phyloP scores from a whole-genome alignment of 805 yeast species.

The Metschnikowia shivogae region DNA sequence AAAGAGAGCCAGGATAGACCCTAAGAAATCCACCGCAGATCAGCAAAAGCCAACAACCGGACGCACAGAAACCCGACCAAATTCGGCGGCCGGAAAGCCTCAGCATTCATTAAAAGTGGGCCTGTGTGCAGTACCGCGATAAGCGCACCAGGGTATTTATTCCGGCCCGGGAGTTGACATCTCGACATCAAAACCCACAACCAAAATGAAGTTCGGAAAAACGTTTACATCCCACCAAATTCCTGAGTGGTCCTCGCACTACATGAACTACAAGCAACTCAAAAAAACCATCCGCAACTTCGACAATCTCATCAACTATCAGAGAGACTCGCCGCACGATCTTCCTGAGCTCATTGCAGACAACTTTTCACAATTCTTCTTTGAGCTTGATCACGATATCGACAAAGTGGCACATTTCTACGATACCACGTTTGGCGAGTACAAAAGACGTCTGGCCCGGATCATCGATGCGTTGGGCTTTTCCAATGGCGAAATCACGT shows the following conservation, averaged over 20 bases:
- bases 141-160: not conserved
- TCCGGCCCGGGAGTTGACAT: not conserved
- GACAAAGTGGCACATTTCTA: conserved; percentile 80
- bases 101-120: too few species aligned
- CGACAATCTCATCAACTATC: conserved; percentile 37
- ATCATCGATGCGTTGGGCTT: conserved; percentile 35
- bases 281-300: conserved; percentile 76
- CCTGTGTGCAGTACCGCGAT: conserved; percentile 2
- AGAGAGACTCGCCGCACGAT: conserved; percentile 20
- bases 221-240: conserved; percentile 79
- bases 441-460: conserved; percentile 61
- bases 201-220: conserved; percentile 73
- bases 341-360: conserved; percentile 37
- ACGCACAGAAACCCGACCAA: too few species aligned
- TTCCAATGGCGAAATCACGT: conserved; percentile 20
- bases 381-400: conserved; percentile 71
- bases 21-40: too few species aligned
- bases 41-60: too few species aligned
- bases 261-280: conserved; percentile 80
- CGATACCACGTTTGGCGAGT: conserved; percentile 68
- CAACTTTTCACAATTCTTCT: conserved; percentile 64
- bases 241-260: conserved; percentile 85
- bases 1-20: too few species aligned
- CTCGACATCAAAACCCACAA: not conserved
- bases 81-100: too few species aligned